Evolutionary conservation across 495 filamentous ascomycete genomes (phyloP), one percentile per base, ranked within the genome.

Genomic region (Neurospora hispaniola): DNA sequence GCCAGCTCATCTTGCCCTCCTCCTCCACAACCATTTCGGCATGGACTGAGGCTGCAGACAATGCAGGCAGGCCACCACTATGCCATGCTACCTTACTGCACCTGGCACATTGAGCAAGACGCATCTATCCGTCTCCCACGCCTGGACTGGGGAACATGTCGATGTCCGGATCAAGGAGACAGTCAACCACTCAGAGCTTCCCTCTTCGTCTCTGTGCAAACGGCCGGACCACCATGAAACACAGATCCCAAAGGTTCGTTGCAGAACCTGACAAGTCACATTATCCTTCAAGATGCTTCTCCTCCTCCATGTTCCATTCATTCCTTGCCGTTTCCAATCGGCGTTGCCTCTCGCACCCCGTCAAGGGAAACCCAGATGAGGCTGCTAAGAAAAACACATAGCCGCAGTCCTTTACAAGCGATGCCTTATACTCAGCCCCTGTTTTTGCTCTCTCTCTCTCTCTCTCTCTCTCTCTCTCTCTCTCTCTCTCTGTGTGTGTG

Each of bases 171-270:
- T 69, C 76, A 71, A 69, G 73, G 70, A 43, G 27, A 48, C 72
- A 44, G 71, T 39, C 69, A 42, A 68, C 73, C 72, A 72, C 70
- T 73, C 40, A 62, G 20, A n/a, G 44, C 62, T 18, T 35, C 44
- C 20, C 35, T 14, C 18, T 44, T 43, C 46, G 43, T 72, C 68
- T 74, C 62, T 40, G 68, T 70, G 71, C 74, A 76, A 79, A 76
- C 77, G 74, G 73, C 70, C 75, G 73, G 72, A 78, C 74, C 71
- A 75, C 71, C 54, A 66, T 71, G 75, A 75, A 76, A 78, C 76
- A 74, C 66, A 54, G 69, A 66, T 66, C 27, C 72, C 72, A 71
- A 72, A 69, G 74, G 72, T 73, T 59, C 41, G 41, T 69, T 73
- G 73, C 78, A 76, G 75, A 44, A 41, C 42, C 71, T 71, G 71